Percentiles rank a stretch among this genome's conserved stretches.
Conservation (phyloP, 106 monocot species). For the Phalaenopsis aphrodite region DNA sequence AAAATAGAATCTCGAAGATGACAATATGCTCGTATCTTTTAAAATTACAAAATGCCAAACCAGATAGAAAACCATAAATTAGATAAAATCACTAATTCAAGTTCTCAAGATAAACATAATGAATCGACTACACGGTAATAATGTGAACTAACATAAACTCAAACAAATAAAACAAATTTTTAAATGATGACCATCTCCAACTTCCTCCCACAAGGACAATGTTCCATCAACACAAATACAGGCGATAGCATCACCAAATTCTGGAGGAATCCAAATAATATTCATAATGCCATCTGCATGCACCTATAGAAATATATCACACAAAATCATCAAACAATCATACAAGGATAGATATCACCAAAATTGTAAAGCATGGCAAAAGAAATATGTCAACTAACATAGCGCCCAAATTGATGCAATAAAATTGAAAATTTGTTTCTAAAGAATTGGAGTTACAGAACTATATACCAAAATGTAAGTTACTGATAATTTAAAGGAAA, state of each 20-base stretch:
- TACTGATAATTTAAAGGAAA: neutral
- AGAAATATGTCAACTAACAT: neutral
- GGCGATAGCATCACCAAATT: constrained; percentile 84
- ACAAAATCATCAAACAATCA: neutral
- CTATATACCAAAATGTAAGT: neutral
- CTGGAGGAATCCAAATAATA: constrained; percentile 87
- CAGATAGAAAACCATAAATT: neutral
- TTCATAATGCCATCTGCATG: constrained; percentile 34
- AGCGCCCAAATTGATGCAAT: neutral
- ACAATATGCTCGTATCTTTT: neutral
- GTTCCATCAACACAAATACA: constrained; percentile 72
- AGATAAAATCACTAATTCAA: neutral
- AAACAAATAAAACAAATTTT: neutral
- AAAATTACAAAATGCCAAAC: neutral
- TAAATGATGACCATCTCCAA: constrained; percentile 48
- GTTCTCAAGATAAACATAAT: neutral
- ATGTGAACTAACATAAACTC: neutral
- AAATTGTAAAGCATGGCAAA: neutral
- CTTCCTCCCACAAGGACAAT: constrained; percentile 91
- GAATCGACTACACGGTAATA: neutral
- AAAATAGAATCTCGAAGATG: neutral
- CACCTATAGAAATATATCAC: constrained; percentile 33
- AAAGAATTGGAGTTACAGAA: neutral
- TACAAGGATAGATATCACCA: neutral
- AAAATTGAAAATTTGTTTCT: neutral